A percentile compares a stretch with the other conserved stretches of the same genome.
Conservation (phyloP, 305 asterid genomes). For the Euphrasia arctica region DNA sequence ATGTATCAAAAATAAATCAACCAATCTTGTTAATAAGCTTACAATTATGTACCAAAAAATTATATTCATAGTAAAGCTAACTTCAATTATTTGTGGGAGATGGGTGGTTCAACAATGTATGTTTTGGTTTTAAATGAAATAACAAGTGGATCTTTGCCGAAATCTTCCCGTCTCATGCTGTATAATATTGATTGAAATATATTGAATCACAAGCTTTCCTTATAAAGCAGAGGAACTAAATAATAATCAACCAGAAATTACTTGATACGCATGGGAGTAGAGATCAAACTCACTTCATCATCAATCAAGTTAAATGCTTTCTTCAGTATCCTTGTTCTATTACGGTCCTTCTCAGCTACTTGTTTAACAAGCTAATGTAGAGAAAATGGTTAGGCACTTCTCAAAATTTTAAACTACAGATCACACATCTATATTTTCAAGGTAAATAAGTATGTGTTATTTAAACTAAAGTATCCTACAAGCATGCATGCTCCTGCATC, state of each 20-base stretch:
- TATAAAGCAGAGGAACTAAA: slow-evolving; percentile 1
- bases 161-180: slow-evolving; percentile 8
- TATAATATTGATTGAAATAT: slow-evolving; percentile 19
- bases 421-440: slow-evolving; percentile 15
- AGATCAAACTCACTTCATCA: slow-evolving; percentile 52
- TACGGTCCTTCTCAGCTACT: slow-evolving; percentile 75
- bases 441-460: slow-evolving; percentile 6
- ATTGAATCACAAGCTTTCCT: slow-evolving; percentile 18
- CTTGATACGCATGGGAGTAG: slow-evolving; percentile 24
- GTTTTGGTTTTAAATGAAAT: background rate
- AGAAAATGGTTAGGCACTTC: slow-evolving; percentile 24
- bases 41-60: slow-evolving; percentile 3
- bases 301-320: slow-evolving; percentile 85
- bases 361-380: slow-evolving; percentile 78
- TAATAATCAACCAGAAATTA: slow-evolving; percentile 23
- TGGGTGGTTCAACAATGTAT: background rate
- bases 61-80: background rate
- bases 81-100: slow-evolving; percentile 4
- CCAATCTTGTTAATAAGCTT: slow-evolving; percentile 11
- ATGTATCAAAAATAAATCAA: slow-evolving; percentile 6
- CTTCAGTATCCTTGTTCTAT: slow-evolving; percentile 68
- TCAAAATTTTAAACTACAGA: slow-evolving; percentile 11
- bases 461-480: slow-evolving; percentile 3
- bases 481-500: slow-evolving; percentile 16
- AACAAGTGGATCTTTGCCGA: slow-evolving; percentile 13